A percentile compares a stretch with the other conserved stretches of the same genome.
Evolutionary conservation across 1,139 yeast genomes (phyloP).

Genomic region (Debaryomyces coudertii): DNA sequence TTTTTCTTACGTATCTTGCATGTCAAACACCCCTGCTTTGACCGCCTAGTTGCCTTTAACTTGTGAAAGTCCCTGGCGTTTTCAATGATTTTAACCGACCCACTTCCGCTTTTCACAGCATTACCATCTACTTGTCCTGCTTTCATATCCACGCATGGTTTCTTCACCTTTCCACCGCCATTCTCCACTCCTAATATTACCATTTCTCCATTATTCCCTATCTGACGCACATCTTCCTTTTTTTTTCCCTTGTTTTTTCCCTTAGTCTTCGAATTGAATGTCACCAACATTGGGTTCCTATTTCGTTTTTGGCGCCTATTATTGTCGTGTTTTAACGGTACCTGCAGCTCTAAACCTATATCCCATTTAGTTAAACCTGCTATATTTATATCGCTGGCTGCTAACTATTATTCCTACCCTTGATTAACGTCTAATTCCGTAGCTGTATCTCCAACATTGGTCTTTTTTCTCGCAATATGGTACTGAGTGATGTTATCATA

Average conservation of each 20-base stretch:
- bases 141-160: not conserved
- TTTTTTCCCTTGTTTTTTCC: not conserved
- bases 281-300: constrained; percentile 19
- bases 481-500: not conserved
- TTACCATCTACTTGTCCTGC: not conserved
- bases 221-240: not conserved
- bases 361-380: not conserved
- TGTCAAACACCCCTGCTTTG: constrained; percentile 67
- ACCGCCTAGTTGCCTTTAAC: constrained; percentile 26
- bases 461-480: not conserved
- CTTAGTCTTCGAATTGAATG: constrained; percentile 17
- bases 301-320: not conserved
- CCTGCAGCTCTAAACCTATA: not conserved
- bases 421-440: not conserved
- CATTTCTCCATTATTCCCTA: not conserved
- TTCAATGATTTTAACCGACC: constrained; percentile 9
- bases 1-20: constrained; percentile 74
- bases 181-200: not conserved
- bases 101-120: not conserved
- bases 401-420: not conserved
- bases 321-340: not conserved
- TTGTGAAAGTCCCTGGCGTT: constrained; percentile 8
- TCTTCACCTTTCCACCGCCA: not conserved
- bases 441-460: not conserved
- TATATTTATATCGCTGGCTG: not conserved